A percentile compares a stretch with the other conserved stretches of the same genome.
phyloP scores from a whole-genome alignment of 495 filamentous ascomycete species.

The Penicillium turbatum region DNA sequence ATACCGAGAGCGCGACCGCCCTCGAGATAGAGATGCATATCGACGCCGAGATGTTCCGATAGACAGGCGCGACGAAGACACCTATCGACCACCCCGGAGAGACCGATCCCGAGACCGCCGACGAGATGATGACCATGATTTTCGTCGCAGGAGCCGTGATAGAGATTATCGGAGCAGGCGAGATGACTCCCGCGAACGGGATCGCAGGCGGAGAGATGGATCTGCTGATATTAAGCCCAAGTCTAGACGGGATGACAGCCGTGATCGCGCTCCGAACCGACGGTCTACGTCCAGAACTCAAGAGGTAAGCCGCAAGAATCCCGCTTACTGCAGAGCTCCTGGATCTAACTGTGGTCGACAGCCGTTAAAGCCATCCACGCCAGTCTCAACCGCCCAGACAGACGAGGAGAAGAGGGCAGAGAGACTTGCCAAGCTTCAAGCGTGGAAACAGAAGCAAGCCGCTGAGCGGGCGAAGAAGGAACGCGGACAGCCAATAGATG shows the following conservation, averaged over 20 bases:
- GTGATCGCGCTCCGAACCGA: slow-evolving; percentile 47
- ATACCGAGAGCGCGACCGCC: slow-evolving; percentile 55
- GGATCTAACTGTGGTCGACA: slow-evolving; percentile 14
- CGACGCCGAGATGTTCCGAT: slow-evolving; percentile 69
- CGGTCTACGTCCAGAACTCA: slow-evolving; percentile 42
- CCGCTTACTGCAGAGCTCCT: background rate
- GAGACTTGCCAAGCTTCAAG: slow-evolving; percentile 76
- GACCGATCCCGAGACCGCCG: slow-evolving; percentile 62
- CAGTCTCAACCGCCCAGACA: slow-evolving; percentile 53
- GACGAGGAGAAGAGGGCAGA: slow-evolving; percentile 85
- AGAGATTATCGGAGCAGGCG: slow-evolving; percentile 70
- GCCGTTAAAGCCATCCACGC: slow-evolving; percentile 43
- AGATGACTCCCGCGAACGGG: slow-evolving; percentile 74
- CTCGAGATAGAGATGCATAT: slow-evolving; percentile 55
- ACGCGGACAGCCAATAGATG: slow-evolving; percentile 59
- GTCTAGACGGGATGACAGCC: slow-evolving; percentile 63
- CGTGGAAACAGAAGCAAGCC: slow-evolving; percentile 85
- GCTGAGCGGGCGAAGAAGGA: slow-evolving; percentile 75
- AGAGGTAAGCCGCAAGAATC: slow-evolving; percentile 45
- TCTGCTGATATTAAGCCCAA: slow-evolving; percentile 70
- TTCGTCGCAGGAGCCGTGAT: slow-evolving; percentile 64
- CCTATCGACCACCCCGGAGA: slow-evolving; percentile 55
- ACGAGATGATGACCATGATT: slow-evolving; percentile 56
- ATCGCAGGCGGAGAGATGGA: slow-evolving; percentile 65
- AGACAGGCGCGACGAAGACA: slow-evolving; percentile 68